Evolutionary conservation across 2,329 filamentous ascomycete genomes (phyloP), one percentile per base, ranked within the genome.

Genomic region (Sclerotiophoma versabilis): DNA sequence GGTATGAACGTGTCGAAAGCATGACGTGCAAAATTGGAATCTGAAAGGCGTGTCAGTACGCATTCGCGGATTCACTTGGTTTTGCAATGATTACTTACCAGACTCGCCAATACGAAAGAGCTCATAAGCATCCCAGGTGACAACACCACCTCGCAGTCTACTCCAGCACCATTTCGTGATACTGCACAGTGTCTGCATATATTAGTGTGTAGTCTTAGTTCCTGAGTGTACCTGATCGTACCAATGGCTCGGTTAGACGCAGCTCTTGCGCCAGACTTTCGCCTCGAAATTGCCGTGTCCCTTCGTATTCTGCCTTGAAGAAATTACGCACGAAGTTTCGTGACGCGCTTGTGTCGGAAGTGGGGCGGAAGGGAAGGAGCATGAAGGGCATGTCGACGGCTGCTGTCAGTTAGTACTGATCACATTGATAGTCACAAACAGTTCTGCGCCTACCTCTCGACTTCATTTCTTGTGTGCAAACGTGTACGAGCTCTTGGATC

Each of bases 121-220:
- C 73, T 98, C 93, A 72, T 99, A 99, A 34, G 92, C 92, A 69
- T 97, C 92, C 95, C 95, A 98, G 53, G 92, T 92, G 29, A 99
- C 93, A 12, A 99, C 87, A 69, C 95, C 95, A 54, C 92, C 92
- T 34, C 89, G 86, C 44, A 99, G 81, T 77, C 95, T 87, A 74
- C 91, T 93, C 95, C 95, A 99, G 76, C 93, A 98, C 95, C 95
- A 99, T 80, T 98, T 99, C 62, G 95, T 83, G 34, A 97, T 92
- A 67, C 93, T 95, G 61, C 92, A 93, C 48, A 99, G 84, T 51
- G 96, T 92, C 92, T 96, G 53, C 46, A 37, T 38, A 25, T 52
- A 62, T 71, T 44, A 69, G 70, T 57, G 25, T 54, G 20, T 59
- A 43, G 46, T 47, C 54, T 2, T 14, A 33, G 15, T 10, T 23